Conservation (phyloP, 2,329 filamentous ascomycete species). For the Madurella mycetomatis region DNA sequence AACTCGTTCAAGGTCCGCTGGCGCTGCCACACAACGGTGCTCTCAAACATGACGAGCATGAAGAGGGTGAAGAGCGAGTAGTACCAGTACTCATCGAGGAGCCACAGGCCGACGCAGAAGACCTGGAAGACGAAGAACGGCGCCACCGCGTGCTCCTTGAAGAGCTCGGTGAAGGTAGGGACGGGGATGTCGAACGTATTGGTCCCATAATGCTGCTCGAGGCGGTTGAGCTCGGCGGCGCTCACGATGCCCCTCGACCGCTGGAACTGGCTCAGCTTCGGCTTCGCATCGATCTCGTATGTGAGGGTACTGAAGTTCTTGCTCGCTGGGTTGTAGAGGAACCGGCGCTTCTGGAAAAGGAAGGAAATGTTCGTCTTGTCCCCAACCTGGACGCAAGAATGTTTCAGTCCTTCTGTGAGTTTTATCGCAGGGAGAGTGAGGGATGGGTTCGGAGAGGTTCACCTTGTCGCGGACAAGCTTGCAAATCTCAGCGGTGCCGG, state of each 20-base stretch:
- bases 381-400: constrained; percentile 46
- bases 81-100: constrained; percentile 99
- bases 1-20: constrained; percentile 95
- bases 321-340: constrained; percentile 71
- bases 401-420: background rate
- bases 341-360: constrained; percentile 95
- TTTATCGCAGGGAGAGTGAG: background rate
- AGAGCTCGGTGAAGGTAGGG: constrained; percentile 90
- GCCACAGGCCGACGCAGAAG: constrained; percentile 97
- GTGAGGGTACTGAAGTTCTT: constrained; percentile 75
- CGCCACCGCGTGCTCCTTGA: constrained; percentile 96
- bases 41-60: constrained; percentile 97
- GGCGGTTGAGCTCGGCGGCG: constrained; percentile 68
- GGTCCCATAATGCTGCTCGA: constrained; percentile 89
- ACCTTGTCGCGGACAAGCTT: constrained; percentile 70
- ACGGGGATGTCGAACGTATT: constrained; percentile 98
- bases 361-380: constrained; percentile 79
- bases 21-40: constrained; percentile 97
- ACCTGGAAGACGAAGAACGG: constrained; percentile 99
- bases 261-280: constrained; percentile 73
- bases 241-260: constrained; percentile 69
- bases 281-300: constrained; percentile 82
- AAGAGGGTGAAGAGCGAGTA: constrained; percentile 98
- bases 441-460: constrained; percentile 15
- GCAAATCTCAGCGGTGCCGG: constrained; percentile 85